phyloP scores from a whole-genome alignment of 2,329 filamentous ascomycete genomes.

The Lasiodiplodia citricola region DNA sequence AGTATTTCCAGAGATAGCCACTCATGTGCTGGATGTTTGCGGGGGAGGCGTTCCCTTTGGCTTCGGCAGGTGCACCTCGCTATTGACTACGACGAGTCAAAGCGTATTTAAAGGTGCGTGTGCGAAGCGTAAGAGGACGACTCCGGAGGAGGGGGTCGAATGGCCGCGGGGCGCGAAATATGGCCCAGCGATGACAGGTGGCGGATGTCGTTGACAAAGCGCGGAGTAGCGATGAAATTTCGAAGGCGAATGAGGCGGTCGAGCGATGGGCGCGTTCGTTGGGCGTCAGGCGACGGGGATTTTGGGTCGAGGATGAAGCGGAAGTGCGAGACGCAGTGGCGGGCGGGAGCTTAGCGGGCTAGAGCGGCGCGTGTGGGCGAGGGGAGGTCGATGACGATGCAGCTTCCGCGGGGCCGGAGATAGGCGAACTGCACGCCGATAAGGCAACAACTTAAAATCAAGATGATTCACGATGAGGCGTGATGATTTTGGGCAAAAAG shows the following conservation, averaged over 20 bases:
- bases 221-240: slow-evolving; percentile 11
- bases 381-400: slow-evolving; percentile 23
- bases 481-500: not conserved
- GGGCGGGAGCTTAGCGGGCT: slow-evolving; percentile 22
- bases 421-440: slow-evolving; percentile 7
- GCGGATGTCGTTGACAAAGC: slow-evolving; percentile 11
- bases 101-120: slow-evolving; percentile 84
- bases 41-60: slow-evolving; percentile 49
- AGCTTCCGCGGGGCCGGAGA: slow-evolving; percentile 16
- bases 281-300: not conserved
- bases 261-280: not conserved
- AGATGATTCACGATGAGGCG: slow-evolving; percentile 5
- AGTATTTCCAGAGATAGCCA: slow-evolving; percentile 95
- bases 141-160: slow-evolving; percentile 34
- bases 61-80: slow-evolving; percentile 77
- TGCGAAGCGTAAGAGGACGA: slow-evolving; percentile 57
- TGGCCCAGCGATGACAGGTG: slow-evolving; percentile 24
- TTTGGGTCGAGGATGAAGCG: not conserved
- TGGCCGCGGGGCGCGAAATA: slow-evolving; percentile 9
- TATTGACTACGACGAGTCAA: slow-evolving; percentile 82
- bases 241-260: not conserved
- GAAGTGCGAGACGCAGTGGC: slow-evolving; percentile 11
- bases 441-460: not conserved
- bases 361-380: slow-evolving; percentile 14
- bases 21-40: slow-evolving; percentile 72